Percentiles rank a stretch among this genome's conserved stretches.
Conservation (phyloP, 768 basidiomycete species). For the Neoboletus brunneissimus region DNA sequence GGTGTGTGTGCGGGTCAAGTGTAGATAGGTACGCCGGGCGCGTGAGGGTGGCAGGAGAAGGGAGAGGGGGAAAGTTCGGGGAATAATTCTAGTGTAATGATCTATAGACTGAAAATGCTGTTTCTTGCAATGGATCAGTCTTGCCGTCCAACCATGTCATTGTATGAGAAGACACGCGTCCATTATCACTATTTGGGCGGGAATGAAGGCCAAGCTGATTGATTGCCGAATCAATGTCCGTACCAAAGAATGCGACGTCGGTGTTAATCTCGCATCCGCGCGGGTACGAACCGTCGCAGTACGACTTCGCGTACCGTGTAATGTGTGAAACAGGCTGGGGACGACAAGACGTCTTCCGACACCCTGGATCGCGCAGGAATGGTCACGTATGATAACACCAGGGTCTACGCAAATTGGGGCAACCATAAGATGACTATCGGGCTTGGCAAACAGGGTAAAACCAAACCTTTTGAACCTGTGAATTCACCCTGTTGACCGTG, state of each 20-base stretch:
- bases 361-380: slow-evolving; percentile 75
- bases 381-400: slow-evolving; percentile 87
- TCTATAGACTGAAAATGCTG: background rate
- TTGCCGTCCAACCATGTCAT: background rate
- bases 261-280: slow-evolving; percentile 81
- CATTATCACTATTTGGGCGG: background rate
- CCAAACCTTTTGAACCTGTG: slow-evolving; percentile 95
- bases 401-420: slow-evolving; percentile 53
- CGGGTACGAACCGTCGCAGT: slow-evolving; percentile 82
- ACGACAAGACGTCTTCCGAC: slow-evolving; percentile 48
- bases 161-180: background rate
- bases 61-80: background rate
- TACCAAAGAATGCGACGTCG: background rate
- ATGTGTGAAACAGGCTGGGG: slow-evolving; percentile 71
- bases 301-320: slow-evolving; percentile 86
- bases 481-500: slow-evolving; percentile 94
- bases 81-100: slow-evolving; percentile 19
- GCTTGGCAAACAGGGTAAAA: background rate
- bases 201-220: background rate
- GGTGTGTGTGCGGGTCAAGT: background rate
- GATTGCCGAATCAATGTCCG: background rate
- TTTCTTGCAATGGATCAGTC: slow-evolving; percentile 1
- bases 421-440: slow-evolving; percentile 1
- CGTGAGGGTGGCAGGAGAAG: background rate
- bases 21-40: slow-evolving; percentile 4